These are phyloP conservation scores for Vigna reflexopilosa DNA, from an alignment of 306 rosid species.

Conservation along the genomic window DNA sequence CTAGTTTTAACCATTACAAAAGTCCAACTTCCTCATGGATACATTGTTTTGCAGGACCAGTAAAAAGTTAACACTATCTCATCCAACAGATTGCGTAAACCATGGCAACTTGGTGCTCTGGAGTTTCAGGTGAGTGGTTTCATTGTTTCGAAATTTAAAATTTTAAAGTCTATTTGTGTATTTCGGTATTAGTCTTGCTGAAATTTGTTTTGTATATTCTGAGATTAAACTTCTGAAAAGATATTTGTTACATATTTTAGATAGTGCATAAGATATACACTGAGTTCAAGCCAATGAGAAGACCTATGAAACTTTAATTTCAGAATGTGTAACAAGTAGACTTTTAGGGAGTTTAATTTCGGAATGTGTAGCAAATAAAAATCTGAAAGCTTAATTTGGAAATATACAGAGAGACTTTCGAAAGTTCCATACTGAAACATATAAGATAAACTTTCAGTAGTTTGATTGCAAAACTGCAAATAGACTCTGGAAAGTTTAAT, in stretches of 20 bases:
- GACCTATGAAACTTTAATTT: neutral
- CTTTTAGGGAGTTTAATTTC: neutral
- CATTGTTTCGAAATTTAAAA: neutral
- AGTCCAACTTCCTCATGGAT: neutral
- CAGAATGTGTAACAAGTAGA: neutral
- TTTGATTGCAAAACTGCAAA: too few relatives aligned
- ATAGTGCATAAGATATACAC: too few relatives aligned
- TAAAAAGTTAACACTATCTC: neutral
- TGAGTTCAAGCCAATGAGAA: too few relatives aligned
- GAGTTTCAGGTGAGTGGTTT: neutral
- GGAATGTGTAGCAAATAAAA: neutral
- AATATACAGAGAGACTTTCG: neutral
- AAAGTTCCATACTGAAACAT: neutral
- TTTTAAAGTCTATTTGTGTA: neutral
- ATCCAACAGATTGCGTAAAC: neutral
- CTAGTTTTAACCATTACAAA: neutral
- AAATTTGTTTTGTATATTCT: neutral
- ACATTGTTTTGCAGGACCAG: neutral
- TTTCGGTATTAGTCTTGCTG: neutral
- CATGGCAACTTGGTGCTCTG: slow-evolving; percentile 5
- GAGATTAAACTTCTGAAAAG: too few relatives aligned
- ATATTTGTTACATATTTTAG: neutral
- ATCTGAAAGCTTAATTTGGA: neutral
- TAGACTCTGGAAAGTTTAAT: too few relatives aligned
- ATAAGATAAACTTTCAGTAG: too few relatives aligned